Base-by-base conservation (phyloP, 768 basidiomycete species). In the Amanita exitialis region DNA sequence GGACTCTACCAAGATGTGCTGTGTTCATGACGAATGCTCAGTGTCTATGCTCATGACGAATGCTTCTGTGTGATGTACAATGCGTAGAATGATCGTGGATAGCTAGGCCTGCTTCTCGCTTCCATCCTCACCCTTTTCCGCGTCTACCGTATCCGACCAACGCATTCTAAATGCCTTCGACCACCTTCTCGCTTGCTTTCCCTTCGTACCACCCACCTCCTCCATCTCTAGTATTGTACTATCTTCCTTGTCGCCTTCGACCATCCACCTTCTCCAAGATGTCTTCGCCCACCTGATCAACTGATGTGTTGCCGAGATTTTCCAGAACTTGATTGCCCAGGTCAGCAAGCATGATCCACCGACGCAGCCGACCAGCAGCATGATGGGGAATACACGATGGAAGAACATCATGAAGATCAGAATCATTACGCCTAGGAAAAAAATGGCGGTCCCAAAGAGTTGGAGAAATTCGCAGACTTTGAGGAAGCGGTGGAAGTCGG, bases 401-500 rank as follows among this genome's bases (percentile, higher is more conserved):
- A 21, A 18, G 28, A 49, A 49, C 23, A 49, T 49, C 39, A 49
- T 23, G 27, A 49, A 49, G 27, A 49, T 49, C 39, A 42, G 16
- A 27, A 49, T 32, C 38, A 38, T 42, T 3, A 49, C 39, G 37
- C 49, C 39, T 8, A 42, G 21, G 39, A 49, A 49, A 27, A 49
- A 49, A 27, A 20, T 32, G 38, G 39, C 39, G 28, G 49, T 49
- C 1, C 49, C 49, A 1, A 49, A 1, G 38, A 49, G 49, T 49
- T 49, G 49, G 16, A 49, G 49, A 9, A 39, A 20, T 20, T 49
- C 49, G 30, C 49, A 49, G 27, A 32, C n/a, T 32, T 20, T 49
- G 39, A 49, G 39, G 49, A 49, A 43, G 4, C 38, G 28, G 18
- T 28, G 49, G 16, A 49, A 49, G 18, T 49, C 47, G 20, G 18